Percentiles rank a stretch among this genome's conserved stretches.
phyloP scores from a whole-genome alignment of 768 basidiomycete species.

The Tricholoma terreum region DNA sequence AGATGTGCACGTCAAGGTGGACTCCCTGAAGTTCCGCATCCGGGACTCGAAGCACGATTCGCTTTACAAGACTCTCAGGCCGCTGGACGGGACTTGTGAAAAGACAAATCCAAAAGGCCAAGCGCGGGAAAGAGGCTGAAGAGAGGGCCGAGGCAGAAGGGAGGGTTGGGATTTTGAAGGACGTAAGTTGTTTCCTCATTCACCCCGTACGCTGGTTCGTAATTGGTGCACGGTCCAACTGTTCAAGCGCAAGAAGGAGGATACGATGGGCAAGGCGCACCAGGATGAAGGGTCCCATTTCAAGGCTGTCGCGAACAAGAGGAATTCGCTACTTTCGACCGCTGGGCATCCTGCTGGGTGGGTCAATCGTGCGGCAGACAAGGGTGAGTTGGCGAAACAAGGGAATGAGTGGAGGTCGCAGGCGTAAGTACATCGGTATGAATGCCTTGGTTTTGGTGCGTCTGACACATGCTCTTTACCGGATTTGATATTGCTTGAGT shows the following conservation, averaged over 20 bases:
- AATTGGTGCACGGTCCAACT: conserved; percentile 33
- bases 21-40: conserved; percentile 85
- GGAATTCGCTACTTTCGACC: conserved; percentile 62
- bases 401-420: conserved; percentile 42
- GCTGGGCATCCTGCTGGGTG: conserved; percentile 69
- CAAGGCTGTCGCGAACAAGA: conserved; percentile 73
- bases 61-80: conserved; percentile 80
- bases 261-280: conserved; percentile 23
- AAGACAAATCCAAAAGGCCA: conserved; percentile 58
- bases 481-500: no score
- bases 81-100: conserved; percentile 79
- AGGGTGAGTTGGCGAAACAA: conserved; percentile 28
- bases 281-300: conserved; percentile 41
- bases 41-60: conserved; percentile 89
- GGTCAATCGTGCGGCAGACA: conserved; percentile 58
- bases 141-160: conserved; percentile 30
- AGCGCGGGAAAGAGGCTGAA: conserved; percentile 57
- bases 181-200: conserved; percentile 40
- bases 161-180: conserved; percentile 51
- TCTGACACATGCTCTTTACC: no score
- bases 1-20: conserved; percentile 75
- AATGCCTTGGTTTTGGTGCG: no score
- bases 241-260: conserved; percentile 56
- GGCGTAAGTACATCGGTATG: no score
- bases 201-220: no score